Conservation (phyloP, 495 filamentous ascomycete genomes). For the Glonium stellatum region DNA sequence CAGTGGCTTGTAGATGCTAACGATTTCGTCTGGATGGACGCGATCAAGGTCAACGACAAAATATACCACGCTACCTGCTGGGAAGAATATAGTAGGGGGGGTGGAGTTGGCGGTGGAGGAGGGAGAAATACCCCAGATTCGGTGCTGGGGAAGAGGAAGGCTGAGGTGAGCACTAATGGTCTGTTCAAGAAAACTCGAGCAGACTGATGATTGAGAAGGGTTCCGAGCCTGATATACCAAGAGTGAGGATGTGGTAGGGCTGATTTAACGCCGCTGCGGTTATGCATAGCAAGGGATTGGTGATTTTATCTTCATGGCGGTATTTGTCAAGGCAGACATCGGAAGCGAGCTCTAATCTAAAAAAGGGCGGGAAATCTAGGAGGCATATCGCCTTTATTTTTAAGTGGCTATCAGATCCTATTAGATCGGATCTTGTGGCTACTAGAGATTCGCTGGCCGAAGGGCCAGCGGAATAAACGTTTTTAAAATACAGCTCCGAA, state of each 20-base stretch:
- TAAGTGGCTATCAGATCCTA: not conserved
- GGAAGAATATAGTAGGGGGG: slow-evolving; percentile 69
- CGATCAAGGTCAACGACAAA: slow-evolving; percentile 65
- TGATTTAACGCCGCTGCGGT: not conserved
- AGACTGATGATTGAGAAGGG: slow-evolving; percentile 12
- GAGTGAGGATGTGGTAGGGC: not conserved
- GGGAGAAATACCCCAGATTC: slow-evolving; percentile 32
- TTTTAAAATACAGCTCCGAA: too few species aligned
- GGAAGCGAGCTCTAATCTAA: too few species aligned
- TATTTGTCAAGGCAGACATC: too few species aligned
- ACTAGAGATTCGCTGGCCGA: not conserved
- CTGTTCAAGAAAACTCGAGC: slow-evolving; percentile 22
- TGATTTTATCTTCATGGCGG: not conserved
- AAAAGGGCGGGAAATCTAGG: not conserved
- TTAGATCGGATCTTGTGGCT: not conserved
- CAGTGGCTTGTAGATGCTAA: slow-evolving; percentile 83
- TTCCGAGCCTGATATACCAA: not conserved
- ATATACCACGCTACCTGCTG: slow-evolving; percentile 87
- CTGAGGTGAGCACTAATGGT: slow-evolving; percentile 26
- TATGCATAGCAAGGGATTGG: slow-evolving; percentile 7
- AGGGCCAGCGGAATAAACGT: not conserved
- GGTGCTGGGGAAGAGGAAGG: slow-evolving; percentile 37
- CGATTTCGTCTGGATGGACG: slow-evolving; percentile 96
- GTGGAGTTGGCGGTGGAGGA: slow-evolving; percentile 16
- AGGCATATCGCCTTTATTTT: not conserved